Evolutionary conservation across 2,329 filamentous ascomycete genomes (phyloP), one percentile per base, ranked within the genome.

Genomic region (Leptodontidium sp.): DNA sequence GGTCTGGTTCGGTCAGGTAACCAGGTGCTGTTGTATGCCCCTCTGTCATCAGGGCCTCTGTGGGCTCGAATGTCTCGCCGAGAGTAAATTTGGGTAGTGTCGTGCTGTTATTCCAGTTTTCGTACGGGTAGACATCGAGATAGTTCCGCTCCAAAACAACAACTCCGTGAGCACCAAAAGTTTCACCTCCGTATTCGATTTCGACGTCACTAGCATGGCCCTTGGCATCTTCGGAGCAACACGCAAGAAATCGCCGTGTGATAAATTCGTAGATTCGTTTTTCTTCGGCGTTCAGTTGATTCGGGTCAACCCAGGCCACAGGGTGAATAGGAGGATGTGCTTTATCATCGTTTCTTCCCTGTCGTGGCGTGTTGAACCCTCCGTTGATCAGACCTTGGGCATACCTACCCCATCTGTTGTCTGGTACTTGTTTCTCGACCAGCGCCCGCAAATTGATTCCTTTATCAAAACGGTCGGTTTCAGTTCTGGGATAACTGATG

Each of bases 311-410:
- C 77, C 93, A 97, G n/a, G 92, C 92, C 69, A 99, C 91, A 0
- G 96, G 96, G 75, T 99, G 96, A 69, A 99, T 99, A 0, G 96
- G 96, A 32, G 96, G 96, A 81, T 99, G 96, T 0, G 96, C 96
- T 80, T 97, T 96, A 80, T 99, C 96, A 79, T 99, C 97, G 78
- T 98, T 89, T 64, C 89, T 87, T 4, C 96, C 96, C 73, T 91
- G 87, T 52, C 95, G 89, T 21, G 96, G 96, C 73, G 92, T 90
- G 58, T 88, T 88, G 78, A 97, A 98, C 9, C 84, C 90, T 2
- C 93, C 93, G 71, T 91, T 85, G 38, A 92, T 82, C 11, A 98
- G 85, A 21, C 84, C 85, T 78, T 91, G 91, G 4, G 95, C 94
- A 79, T 94, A 97, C 24, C 82, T 78, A 0, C 94, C 94, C 96